Conservation (phyloP, 768 basidiomycete species). For the Porphyrellus cyaneotinctus region DNA sequence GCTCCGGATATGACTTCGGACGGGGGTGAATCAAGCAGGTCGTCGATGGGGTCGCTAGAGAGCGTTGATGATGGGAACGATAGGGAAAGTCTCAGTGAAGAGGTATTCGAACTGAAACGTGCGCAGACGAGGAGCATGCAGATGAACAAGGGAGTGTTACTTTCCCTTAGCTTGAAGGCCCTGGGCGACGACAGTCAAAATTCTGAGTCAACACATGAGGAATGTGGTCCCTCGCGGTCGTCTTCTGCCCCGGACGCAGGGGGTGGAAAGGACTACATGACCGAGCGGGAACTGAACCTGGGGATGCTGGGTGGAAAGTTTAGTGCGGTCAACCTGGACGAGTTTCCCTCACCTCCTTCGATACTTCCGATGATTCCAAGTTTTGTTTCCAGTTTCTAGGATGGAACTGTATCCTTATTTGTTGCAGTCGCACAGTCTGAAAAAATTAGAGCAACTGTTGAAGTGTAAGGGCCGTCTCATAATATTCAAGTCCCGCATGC, state of each 20-base stretch:
- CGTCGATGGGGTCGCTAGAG: conserved; percentile 23
- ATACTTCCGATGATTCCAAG: conserved; percentile 31
- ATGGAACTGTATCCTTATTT: not conserved
- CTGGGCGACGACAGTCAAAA: conserved; percentile 1
- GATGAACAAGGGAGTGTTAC: conserved; percentile 44
- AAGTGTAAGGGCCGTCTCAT: no score
- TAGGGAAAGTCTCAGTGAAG: conserved; percentile 23
- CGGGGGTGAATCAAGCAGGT: conserved; percentile 19
- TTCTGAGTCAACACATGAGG: conserved; percentile 1
- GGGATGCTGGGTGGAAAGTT: conserved; percentile 33
- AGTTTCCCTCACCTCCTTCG: conserved; percentile 45
- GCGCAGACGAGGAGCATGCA: conserved; percentile 50
- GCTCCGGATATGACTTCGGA: conserved; percentile 27
- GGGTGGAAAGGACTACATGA: conserved; percentile 9
- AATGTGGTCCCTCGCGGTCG: conserved; percentile 3
- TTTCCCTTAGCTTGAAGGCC: conserved; percentile 29
- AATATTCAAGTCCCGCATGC: no score
- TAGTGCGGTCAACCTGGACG: conserved; percentile 42
- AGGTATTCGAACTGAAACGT: conserved; percentile 42
- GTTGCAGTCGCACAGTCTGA: no score
- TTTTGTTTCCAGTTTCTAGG: conserved; percentile 26
- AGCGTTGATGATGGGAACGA: conserved; percentile 17
- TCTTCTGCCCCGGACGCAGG: not conserved
- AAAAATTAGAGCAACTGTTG: no score
- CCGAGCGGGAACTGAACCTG: conserved; percentile 16